A percentile compares a stretch with the other conserved stretches of the same genome.
These are phyloP conservation scores for Elsinoe necatrix DNA, from an alignment of 2,329 filamentous ascomycete species.

Conservation along the genomic window DNA sequence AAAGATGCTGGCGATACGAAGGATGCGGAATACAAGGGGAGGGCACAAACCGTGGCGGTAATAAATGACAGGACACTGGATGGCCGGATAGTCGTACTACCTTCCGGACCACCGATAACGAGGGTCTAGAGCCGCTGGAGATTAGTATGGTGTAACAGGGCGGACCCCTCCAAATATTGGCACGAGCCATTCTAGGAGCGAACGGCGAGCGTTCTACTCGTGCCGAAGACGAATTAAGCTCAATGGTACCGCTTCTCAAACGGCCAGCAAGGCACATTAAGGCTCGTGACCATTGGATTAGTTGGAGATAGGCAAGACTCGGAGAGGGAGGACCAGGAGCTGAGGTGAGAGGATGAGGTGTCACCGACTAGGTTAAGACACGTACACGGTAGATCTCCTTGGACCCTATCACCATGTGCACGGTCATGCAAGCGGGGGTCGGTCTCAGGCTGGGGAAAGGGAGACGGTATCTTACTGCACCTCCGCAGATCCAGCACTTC, in stretches of 20 bases:
- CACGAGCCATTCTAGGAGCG: background rate
- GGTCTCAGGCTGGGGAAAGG: constrained; percentile 13
- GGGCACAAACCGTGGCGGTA: constrained; percentile 11
- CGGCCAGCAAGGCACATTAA: background rate
- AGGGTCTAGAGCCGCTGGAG: constrained; percentile 13
- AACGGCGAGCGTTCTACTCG: background rate
- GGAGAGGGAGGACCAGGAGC: background rate
- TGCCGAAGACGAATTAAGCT: constrained; percentile 8
- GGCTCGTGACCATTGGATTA: constrained; percentile 2
- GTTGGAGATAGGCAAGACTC: constrained; percentile 10
- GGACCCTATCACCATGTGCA: constrained; percentile 3
- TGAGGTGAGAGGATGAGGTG: constrained; percentile 6
- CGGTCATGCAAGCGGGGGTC: background rate
- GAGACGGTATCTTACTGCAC: background rate
- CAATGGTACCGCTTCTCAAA: constrained; percentile 1
- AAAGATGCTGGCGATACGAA: background rate
- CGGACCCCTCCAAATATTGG: constrained; percentile 10
- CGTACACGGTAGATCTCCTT: constrained; percentile 1
- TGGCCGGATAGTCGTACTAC: background rate
- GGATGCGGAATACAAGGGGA: background rate
- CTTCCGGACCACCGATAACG: constrained; percentile 7
- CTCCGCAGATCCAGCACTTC: background rate
- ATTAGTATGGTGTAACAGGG: constrained; percentile 6
- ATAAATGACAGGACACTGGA: constrained; percentile 3
- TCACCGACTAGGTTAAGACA: background rate